Evolutionary conservation across 306 rosid species (phyloP).

Genomic region (Vigna radiata): DNA sequence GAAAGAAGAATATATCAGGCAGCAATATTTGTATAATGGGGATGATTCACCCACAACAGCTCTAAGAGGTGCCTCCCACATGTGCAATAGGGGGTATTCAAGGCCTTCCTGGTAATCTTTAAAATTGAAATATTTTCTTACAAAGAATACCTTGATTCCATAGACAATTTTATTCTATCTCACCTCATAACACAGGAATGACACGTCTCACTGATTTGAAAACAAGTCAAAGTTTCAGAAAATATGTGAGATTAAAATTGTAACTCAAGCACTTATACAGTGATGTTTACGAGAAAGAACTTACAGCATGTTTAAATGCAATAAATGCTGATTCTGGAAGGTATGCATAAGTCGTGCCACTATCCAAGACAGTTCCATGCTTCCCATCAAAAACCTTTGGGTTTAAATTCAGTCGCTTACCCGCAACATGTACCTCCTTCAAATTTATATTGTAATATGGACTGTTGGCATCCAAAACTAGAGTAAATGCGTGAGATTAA

Average conservation of each 20-base stretch:
- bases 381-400: constrained; percentile 79
- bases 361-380: constrained; percentile 90
- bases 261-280: background rate
- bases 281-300: constrained; percentile 43
- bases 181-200: background rate
- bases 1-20: constrained; percentile 19
- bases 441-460: constrained; percentile 93
- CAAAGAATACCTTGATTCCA: background rate
- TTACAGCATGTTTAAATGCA: constrained; percentile 87
- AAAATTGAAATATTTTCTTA: background rate
- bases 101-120: background rate
- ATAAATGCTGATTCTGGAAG: constrained; percentile 77
- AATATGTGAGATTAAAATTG: constrained; percentile 23
- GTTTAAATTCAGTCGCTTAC: constrained; percentile 69
- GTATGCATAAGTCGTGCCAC: constrained; percentile 97
- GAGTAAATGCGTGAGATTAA: constrained; percentile 95
- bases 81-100: constrained; percentile 12
- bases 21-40: constrained; percentile 23
- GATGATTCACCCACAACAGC: constrained; percentile 38
- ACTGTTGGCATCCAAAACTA: constrained; percentile 99
- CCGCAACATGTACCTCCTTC: constrained; percentile 94
- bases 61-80: constrained; percentile 15
- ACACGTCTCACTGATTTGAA: constrained; percentile 1
- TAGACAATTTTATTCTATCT: constrained; percentile 28
- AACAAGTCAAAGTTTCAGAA: background rate